Base-by-base conservation (phyloP, 148 eudicot genomes). In the Nepenthes gracilis region DNA sequence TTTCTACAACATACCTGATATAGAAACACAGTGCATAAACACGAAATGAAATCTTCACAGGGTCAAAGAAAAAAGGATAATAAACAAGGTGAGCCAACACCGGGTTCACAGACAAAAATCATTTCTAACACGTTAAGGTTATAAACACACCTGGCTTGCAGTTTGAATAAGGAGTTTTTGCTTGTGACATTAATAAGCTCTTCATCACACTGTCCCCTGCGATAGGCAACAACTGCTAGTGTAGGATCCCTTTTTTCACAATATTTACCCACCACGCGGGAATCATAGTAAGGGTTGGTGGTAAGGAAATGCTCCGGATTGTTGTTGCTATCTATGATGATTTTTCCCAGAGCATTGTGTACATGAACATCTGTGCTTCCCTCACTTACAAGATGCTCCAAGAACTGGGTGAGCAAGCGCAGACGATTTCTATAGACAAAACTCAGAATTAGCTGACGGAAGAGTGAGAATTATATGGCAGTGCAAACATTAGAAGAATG, bases 211-310 rank as follows among this genome's bases (percentile, higher is more conserved):
- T 88, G 97, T 61, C 97, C 97, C 73, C 94, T 77, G 58, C 94
- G 87, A 63, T 92, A 92, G 33, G 97, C 97, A 54, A 92, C 94
- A 63, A 92, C 97, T 43, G 97, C 97, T 61, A 92, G 97, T 35
- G 96, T 92, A 54, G 97, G 97, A 72, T 92, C 97, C 71, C 97
- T 90, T 80, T 88, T 92, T 78, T 92, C 97, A 72, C 97, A 92
- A 61, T 92, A 92, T 73, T 88, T 92, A 49, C 97, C 97, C 61
- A 92, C 97, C 70, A 92, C 96, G 67, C 96, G 96, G 14, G 97
- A 92, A 75, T 92, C 97, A 64, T 92, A 92, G 72, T 83, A 88
- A 3, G 96, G 97, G 47, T 92, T 92, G 63, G 97, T 92, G 43
- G 96, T 88, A 66, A 92, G 89, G 64, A 92, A 92, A 68, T 92